These are phyloP conservation scores for Linnemannia schmuckeri DNA, from an alignment of 192 early-diverging fungal genomes.

Conservation along the genomic window DNA sequence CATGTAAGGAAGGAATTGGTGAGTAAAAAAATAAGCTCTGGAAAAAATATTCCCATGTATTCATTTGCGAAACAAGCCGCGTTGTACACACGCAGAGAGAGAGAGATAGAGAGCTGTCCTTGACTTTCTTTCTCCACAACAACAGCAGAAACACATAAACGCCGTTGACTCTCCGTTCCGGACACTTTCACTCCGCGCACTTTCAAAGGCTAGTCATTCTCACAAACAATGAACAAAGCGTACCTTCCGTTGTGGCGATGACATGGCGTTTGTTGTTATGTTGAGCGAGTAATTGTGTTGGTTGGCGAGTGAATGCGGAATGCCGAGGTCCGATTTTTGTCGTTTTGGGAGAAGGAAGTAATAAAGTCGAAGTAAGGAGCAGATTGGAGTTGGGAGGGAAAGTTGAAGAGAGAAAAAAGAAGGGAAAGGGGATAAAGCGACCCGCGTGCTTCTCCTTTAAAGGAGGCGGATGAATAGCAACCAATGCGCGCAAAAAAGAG, in stretches of 20 bases:
- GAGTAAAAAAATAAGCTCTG: conserved; percentile 5
- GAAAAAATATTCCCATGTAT: neutral
- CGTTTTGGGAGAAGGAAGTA: neutral
- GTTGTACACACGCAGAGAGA: neutral
- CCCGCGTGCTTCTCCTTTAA: neutral
- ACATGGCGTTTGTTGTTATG: conserved; percentile 11
- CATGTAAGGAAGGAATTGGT: neutral
- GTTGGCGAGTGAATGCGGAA: too few relatives aligned
- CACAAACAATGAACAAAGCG: neutral
- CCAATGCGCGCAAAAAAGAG: neutral
- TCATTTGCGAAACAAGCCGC: too few relatives aligned
- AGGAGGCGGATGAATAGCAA: neutral
- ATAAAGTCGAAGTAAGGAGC: neutral
- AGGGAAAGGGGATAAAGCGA: neutral
- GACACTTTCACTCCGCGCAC: too few relatives aligned
- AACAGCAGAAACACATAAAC: neutral
- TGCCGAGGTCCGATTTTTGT: neutral
- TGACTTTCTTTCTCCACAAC: neutral
- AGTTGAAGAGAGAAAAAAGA: neutral
- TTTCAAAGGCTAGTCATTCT: neutral
- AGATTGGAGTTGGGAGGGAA: neutral
- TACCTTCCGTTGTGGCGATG: neutral
- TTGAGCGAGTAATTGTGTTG: neutral
- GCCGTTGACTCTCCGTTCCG: too few relatives aligned
- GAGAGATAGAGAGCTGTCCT: neutral